These are phyloP conservation scores for Diatrype stigma DNA, from an alignment of 2,329 filamentous ascomycete genomes.

Conservation along the genomic window DNA sequence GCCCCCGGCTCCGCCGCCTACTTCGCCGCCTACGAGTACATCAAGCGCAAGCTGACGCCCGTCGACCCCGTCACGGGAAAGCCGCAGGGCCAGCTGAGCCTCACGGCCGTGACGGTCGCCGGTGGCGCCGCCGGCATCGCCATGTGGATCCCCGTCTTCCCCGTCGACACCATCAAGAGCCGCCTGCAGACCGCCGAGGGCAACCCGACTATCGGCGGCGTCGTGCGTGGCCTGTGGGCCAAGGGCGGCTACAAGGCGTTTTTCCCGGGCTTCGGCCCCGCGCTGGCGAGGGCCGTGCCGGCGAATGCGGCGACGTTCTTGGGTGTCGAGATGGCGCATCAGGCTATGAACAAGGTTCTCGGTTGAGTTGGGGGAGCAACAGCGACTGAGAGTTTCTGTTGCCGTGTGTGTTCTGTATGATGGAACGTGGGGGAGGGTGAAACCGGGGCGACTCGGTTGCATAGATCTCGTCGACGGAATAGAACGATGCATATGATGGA, in stretches of 20 bases:
- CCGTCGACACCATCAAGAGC: conserved; percentile 94
- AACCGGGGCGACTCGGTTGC: no score
- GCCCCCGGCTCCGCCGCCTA: conserved; percentile 91
- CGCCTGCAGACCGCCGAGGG: conserved; percentile 88
- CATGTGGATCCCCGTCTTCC: conserved; percentile 99
- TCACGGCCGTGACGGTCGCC: conserved; percentile 78
- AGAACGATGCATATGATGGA: no score
- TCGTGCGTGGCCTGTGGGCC: conserved; percentile 77
- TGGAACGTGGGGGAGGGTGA: no score
- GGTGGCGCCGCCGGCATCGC: conserved; percentile 89
- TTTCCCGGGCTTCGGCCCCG: conserved; percentile 94
- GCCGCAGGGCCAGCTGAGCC: conserved; percentile 70
- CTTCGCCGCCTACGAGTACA: conserved; percentile 94
- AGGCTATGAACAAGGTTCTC: conserved; percentile 59
- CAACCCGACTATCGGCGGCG: conserved; percentile 72
- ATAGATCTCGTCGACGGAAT: no score
- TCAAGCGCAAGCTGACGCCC: conserved; percentile 84
- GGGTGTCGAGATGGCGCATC: conserved; percentile 78
- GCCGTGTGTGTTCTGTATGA: no score
- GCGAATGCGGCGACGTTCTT: conserved; percentile 95
- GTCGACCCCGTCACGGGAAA: conserved; percentile 70
- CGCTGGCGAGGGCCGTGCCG: conserved; percentile 86
- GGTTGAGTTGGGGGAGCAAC: no score
- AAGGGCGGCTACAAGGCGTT: conserved; percentile 85
- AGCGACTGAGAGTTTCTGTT: no score